Percentiles rank a stretch among this genome's conserved stretches.
Conservation (phyloP, 768 basidiomycete species). For the Pilatotrama ljubarskyi region DNA sequence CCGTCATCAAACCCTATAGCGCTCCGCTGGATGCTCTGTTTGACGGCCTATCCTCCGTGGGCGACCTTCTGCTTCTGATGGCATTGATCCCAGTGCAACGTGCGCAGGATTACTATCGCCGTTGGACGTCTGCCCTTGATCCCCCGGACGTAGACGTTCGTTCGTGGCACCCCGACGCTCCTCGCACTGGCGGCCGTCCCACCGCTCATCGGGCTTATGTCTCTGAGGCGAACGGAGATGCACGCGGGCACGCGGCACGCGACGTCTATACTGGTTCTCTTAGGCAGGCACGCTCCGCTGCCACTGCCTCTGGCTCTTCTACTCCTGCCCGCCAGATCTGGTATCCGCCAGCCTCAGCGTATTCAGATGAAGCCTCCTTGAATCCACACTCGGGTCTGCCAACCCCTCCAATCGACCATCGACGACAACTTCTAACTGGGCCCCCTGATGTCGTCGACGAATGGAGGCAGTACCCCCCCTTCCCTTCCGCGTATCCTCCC, state of each 20-base stretch:
- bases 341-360: slow-evolving; percentile 57
- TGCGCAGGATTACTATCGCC: slow-evolving; percentile 35
- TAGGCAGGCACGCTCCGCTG: slow-evolving; percentile 5
- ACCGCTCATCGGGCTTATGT: slow-evolving; percentile 11
- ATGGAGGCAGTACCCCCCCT: slow-evolving; percentile 72
- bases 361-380: slow-evolving; percentile 37
- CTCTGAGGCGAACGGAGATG: slow-evolving; percentile 9
- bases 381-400: slow-evolving; percentile 23
- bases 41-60: slow-evolving; percentile 59
- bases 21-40: slow-evolving; percentile 62
- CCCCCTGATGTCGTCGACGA: slow-evolving; percentile 44
- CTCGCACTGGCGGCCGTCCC: slow-evolving; percentile 6
- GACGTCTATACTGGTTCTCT: slow-evolving; percentile 13
- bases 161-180: slow-evolving; percentile 13
- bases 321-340: slow-evolving; percentile 49
- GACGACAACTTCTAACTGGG: slow-evolving; percentile 1
- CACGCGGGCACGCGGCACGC: neutral
- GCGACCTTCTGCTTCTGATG: slow-evolving; percentile 57
- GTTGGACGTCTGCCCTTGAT: slow-evolving; percentile 19
- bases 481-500: slow-evolving; percentile 77
- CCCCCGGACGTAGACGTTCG: slow-evolving; percentile 8
- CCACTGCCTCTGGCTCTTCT: neutral
- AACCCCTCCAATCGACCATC: slow-evolving; percentile 20
- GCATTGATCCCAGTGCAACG: slow-evolving; percentile 42
- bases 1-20: slow-evolving; percentile 74